phyloP scores from a whole-genome alignment of 345 rosid species.

The Moricandia moricandioides region DNA sequence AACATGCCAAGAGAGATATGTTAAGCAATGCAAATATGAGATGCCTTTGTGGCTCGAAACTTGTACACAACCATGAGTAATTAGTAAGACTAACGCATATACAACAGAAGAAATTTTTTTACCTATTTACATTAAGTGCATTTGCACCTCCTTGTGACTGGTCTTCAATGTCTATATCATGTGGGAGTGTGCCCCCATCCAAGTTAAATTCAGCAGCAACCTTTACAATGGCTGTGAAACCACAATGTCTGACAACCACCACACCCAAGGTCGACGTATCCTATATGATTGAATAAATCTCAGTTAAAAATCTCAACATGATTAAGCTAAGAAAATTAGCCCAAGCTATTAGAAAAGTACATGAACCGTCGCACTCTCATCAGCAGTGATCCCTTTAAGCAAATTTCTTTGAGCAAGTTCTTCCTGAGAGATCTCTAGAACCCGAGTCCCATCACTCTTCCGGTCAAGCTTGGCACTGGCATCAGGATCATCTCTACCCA shows the following conservation, averaged over 20 bases:
- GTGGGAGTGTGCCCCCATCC: slow-evolving; percentile 49
- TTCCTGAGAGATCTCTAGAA: slow-evolving; percentile 58
- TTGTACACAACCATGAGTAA: not conserved
- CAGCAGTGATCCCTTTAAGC: slow-evolving; percentile 93
- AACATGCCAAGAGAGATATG: slow-evolving; percentile 8
- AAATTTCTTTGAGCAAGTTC: slow-evolving; percentile 71
- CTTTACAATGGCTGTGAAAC: slow-evolving; percentile 73
- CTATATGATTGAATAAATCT: slow-evolving; percentile 44
- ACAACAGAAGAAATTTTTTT: slow-evolving; percentile 4
- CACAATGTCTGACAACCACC: slow-evolving; percentile 87
- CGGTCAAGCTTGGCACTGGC: slow-evolving; percentile 64
- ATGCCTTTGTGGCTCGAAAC: not conserved
- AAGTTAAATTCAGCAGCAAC: slow-evolving; percentile 58
- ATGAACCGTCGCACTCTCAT: slow-evolving; percentile 92
- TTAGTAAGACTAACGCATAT: slow-evolving; percentile 27
- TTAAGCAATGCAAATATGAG: slow-evolving; percentile 13
- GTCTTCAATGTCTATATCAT: slow-evolving; percentile 74
- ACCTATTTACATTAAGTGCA: slow-evolving; percentile 90
- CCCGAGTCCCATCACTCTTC: slow-evolving; percentile 63
- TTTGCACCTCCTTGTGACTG: slow-evolving; percentile 95
- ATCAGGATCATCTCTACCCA: slow-evolving; percentile 67
- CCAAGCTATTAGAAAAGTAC: slow-evolving; percentile 47
- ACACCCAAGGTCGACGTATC: slow-evolving; percentile 91
- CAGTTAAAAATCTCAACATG: slow-evolving; percentile 33
- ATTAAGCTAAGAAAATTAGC: slow-evolving; percentile 30